A percentile compares a stretch with the other conserved stretches of the same genome.
Conservation (phyloP, 164 flowering plant species). For the Sedum album region DNA sequence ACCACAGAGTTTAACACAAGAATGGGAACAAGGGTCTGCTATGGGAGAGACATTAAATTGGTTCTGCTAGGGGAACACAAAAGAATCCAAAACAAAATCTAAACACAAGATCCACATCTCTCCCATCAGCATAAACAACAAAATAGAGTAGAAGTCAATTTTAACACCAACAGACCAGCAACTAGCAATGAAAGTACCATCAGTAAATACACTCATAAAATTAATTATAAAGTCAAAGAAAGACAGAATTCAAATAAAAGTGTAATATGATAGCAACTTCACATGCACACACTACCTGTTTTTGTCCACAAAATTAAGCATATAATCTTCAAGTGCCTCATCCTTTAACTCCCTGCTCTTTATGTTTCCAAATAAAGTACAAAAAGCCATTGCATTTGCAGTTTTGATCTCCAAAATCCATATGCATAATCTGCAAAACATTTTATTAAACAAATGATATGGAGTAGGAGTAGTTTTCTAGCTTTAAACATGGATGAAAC, state of each 20-base stretch:
- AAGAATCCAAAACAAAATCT: slow-evolving; percentile 8
- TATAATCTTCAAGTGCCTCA: not conserved
- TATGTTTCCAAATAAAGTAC: not conserved
- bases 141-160: not conserved
- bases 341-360: not conserved
- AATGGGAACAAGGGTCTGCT: slow-evolving; percentile 3
- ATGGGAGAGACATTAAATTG: not conserved
- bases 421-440: not conserved
- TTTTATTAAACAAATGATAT: not conserved
- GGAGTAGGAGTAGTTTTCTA: too few relatives aligned
- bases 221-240: not conserved
- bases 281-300: slow-evolving; percentile 1
- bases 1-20: not conserved
- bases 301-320: slow-evolving; percentile 1
- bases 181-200: not conserved
- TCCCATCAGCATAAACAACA: not conserved
- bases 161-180: not conserved
- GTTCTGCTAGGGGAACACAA: not conserved
- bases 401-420: not conserved
- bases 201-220: not conserved
- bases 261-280: slow-evolving; percentile 4
- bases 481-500: slow-evolving; percentile 1
- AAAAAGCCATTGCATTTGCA: not conserved
- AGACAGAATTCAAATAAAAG: slow-evolving; percentile 1
- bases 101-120: not conserved